Evolutionary conservation across 306 rosid species (phyloP), one percentile per base, ranked within the genome.

Genomic region (Comarum palustre): DNA sequence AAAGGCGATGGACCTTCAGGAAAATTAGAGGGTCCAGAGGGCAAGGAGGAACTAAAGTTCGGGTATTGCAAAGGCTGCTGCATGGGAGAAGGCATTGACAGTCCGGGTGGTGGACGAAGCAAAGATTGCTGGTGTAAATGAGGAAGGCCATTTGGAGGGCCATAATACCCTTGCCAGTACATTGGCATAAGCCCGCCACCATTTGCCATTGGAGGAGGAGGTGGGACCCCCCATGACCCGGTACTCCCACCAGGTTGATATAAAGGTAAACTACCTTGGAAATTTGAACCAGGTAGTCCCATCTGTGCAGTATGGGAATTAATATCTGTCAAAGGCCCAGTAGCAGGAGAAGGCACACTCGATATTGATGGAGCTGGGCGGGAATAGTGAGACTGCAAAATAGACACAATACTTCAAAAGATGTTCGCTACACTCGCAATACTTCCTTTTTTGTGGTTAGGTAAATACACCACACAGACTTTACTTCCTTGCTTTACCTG

Each of bases 161-260:
- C 96, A 84, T 93, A 93, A 68, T 87, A 93, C 83, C 98, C 98
- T 85, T 87, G 98, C 97, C 96, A 93, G 79, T 89, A 90, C 97
- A 93, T 84, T 51, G 98, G 96, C 90, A 91, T 72, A 77, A 93
- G 89, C 58, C 90, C 93, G 16, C 92, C 93, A n/a, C 88, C 90
- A 84, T 84, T 90, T 79, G 90, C 83, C 79, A 58, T 86, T 77
- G 96, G 90, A 58, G 89, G 87, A 64, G 90, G 77, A 31, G 92
- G 87, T 43, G 96, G 74, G 81, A 86, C 76, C 62, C 92, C 98
- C 98, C 97, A 93, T 38, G 96, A 80, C 15, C 90, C 97, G 57
- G 87, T 67, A 82, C 73, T 89, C 68, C 89, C 96, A 77, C 87
- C 96, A 71, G 98, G 97, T 74, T 93, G 98, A 84, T 87, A 90